Percentiles rank a stretch among this genome's conserved stretches.
phyloP scores from a whole-genome alignment of 2,329 filamentous ascomycete species.

The Chaetothyriales sp. region DNA sequence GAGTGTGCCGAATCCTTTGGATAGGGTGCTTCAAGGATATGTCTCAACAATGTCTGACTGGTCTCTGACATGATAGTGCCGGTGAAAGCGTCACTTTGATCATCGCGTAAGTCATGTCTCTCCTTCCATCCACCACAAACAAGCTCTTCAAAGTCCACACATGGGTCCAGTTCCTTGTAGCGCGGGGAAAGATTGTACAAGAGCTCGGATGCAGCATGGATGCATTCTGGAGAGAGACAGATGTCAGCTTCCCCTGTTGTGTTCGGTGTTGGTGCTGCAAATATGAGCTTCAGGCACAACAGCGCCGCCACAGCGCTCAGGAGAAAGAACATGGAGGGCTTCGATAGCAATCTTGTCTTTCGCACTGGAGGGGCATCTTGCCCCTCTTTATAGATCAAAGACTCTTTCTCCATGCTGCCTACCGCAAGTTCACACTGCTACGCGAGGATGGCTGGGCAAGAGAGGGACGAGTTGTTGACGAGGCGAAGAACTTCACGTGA shows the following conservation, averaged over 20 bases:
- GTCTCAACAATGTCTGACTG: slow-evolving; percentile 43
- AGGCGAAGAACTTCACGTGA: too few species aligned
- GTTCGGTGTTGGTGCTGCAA: neutral
- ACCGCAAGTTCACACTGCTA: neutral
- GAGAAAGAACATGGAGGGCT: neutral
- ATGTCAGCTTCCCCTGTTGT: slow-evolving; percentile 14
- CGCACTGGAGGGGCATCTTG: neutral
- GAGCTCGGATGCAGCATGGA: slow-evolving; percentile 48
- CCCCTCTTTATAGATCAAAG: neutral
- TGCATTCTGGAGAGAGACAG: slow-evolving; percentile 45
- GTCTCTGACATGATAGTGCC: slow-evolving; percentile 47
- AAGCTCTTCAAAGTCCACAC: slow-evolving; percentile 52
- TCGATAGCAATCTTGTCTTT: neutral
- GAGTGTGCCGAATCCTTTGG: slow-evolving; percentile 16
- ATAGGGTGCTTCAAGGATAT: slow-evolving; percentile 47
- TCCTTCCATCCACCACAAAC: slow-evolving; percentile 54
- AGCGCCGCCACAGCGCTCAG: neutral
- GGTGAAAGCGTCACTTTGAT: slow-evolving; percentile 46
- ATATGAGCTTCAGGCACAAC: neutral
- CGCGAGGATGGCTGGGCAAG: neutral
- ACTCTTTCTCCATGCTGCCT: neutral
- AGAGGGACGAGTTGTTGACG: neutral
- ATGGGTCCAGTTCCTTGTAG: slow-evolving; percentile 50
- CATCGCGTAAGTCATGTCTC: slow-evolving; percentile 48
- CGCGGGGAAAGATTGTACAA: slow-evolving; percentile 47